Conservation (phyloP, 805 yeast species). For the Priceomyces fermenticarens region DNA sequence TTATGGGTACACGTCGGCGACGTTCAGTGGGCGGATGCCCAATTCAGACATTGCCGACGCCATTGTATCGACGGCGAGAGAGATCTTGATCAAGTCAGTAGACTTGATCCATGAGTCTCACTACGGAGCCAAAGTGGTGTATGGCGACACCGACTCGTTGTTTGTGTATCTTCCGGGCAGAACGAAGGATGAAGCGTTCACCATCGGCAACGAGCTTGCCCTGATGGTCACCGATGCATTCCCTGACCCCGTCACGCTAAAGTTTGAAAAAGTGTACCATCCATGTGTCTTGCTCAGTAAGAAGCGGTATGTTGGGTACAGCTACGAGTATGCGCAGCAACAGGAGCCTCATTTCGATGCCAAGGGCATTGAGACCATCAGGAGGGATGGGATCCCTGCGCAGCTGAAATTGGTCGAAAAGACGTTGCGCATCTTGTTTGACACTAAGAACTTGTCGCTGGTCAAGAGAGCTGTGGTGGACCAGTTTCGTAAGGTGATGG, state of each 20-base stretch:
- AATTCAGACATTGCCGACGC: constrained; percentile 93
- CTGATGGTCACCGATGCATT: constrained; percentile 55
- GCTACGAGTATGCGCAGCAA: constrained; percentile 61
- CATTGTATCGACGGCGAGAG: constrained; percentile 88
- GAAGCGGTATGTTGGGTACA: constrained; percentile 87
- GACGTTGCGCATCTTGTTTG: constrained; percentile 65
- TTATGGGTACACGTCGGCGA: constrained; percentile 92
- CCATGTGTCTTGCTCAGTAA: constrained; percentile 79
- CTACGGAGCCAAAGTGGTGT: constrained; percentile 91
- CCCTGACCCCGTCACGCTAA: constrained; percentile 78
- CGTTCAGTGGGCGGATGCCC: constrained; percentile 97
- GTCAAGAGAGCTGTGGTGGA: constrained; percentile 63
- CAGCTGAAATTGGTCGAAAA: constrained; percentile 80
- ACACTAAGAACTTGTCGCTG: constrained; percentile 63
- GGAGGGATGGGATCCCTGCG: constrained; percentile 94
- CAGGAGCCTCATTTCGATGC: constrained; percentile 77
- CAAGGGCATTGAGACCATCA: constrained; percentile 91
- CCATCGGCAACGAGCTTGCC: constrained; percentile 70
- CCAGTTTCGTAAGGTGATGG: constrained; percentile 65
- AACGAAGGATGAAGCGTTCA: constrained; percentile 72
- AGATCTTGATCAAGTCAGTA: constrained; percentile 71
- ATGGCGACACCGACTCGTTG: constrained; percentile 94
- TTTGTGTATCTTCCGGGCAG: constrained; percentile 89
- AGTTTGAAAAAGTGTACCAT: constrained; percentile 90
- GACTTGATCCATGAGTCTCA: constrained; percentile 56